Conservation (phyloP, 1,284 basidiomycete genomes). For the Rhodotorula sp. region DNA sequence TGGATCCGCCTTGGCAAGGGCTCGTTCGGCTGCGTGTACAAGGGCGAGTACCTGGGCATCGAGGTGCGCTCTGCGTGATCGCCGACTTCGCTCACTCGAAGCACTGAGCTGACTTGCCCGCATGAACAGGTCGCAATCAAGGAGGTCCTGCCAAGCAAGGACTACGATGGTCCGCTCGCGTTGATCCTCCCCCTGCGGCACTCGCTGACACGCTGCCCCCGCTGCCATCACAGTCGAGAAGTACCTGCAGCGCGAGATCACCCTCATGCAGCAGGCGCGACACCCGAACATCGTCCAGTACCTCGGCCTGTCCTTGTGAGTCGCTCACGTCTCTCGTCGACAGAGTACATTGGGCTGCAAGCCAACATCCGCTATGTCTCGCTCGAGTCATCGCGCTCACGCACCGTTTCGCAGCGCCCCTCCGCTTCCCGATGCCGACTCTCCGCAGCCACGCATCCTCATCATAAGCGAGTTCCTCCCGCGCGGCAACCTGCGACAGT, state of each 20-base stretch:
- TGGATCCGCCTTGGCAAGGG: slow-evolving; percentile 68
- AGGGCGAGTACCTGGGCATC: slow-evolving; percentile 86
- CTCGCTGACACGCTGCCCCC: neutral
- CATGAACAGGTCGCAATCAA: slow-evolving; percentile 33
- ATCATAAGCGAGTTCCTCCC: slow-evolving; percentile 46
- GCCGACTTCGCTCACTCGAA: neutral
- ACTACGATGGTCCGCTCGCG: slow-evolving; percentile 44
- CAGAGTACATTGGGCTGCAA: too few species aligned
- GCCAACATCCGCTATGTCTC: too few species aligned
- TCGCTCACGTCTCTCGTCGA: slow-evolving; percentile 57
- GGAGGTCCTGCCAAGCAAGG: slow-evolving; percentile 45
- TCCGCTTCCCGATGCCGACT: neutral
- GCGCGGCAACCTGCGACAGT: slow-evolving; percentile 74
- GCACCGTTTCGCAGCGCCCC: neutral
- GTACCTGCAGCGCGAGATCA: slow-evolving; percentile 97
- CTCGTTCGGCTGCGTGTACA: slow-evolving; percentile 90
- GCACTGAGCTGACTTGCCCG: slow-evolving; percentile 47
- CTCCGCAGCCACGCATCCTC: slow-evolving; percentile 21
- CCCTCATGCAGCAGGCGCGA: slow-evolving; percentile 69
- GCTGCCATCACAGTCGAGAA: slow-evolving; percentile 66
- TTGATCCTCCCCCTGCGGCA: too few species aligned
- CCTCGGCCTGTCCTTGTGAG: slow-evolving; percentile 82
- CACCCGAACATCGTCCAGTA: slow-evolving; percentile 66
- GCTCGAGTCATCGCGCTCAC: neutral
- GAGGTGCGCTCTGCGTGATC: slow-evolving; percentile 56